These are phyloP conservation scores for Nicotiana benthamiana DNA, from an alignment of 257 asterid genomes.

Conservation along the genomic window DNA sequence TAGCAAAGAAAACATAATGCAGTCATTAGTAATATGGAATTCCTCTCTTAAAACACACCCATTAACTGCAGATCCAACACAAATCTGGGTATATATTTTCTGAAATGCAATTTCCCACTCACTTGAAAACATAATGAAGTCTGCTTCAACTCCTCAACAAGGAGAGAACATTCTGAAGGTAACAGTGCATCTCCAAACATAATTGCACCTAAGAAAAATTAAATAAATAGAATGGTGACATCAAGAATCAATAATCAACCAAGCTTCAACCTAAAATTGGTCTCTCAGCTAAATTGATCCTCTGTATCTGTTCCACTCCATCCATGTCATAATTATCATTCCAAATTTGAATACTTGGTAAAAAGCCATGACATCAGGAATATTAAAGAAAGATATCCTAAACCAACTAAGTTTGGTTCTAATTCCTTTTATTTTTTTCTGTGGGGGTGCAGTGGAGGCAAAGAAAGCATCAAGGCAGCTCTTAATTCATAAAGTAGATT, in stretches of 20 bases:
- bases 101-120: slow-evolving; percentile 19
- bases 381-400: not conserved
- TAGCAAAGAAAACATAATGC: slow-evolving; percentile 12
- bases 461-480: not conserved
- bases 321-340: not conserved
- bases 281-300: not conserved
- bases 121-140: slow-evolving; percentile 95
- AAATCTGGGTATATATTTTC: not conserved
- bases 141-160: slow-evolving; percentile 82
- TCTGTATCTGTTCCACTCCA: not conserved
- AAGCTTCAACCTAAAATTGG: not conserved
- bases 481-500: slow-evolving; percentile 6
- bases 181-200: slow-evolving; percentile 92
- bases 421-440: not conserved
- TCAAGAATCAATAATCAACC: not conserved
- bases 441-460: not conserved
- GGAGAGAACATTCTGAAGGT: slow-evolving; percentile 86
- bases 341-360: too few species aligned
- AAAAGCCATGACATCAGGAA: not conserved
- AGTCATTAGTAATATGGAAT: not conserved
- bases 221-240: not conserved
- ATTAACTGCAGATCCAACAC: not conserved
- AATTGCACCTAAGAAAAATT: slow-evolving; percentile 59
- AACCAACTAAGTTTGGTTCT: not conserved
- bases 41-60: not conserved